Base-by-base conservation (phyloP, 257 asterid species). In the Phtheirospermum japonicum region DNA sequence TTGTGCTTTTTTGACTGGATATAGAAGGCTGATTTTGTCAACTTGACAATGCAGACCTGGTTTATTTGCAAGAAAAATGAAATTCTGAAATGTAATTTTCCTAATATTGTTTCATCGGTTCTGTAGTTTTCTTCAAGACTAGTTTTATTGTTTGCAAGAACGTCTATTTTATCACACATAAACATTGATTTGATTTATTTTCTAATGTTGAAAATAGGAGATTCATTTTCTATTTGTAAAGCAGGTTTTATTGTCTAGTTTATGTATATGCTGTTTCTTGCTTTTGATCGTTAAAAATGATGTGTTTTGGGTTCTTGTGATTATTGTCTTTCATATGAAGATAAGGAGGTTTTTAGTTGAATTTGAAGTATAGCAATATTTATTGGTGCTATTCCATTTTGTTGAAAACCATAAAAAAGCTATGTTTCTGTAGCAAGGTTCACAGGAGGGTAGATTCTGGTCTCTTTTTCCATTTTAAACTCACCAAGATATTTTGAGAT, bases 61-160 rank as follows among this genome's bases (percentile, higher is more conserved):
- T 46, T 63, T 34, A 36, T 57, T 36, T 57, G 55, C 20, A 59
- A 50, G n/a, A n/a, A n/a, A n/a, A n/a, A n/a, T n/a, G n/a, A n/a
- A 18, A 61, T 40, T 18, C 14, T 45, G 49, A n/a, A 43, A 13
- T 19, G 9, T 54, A 28, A 34, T 33, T 17, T 46, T 50, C 12
- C 50, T 23, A 17, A 52, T n/a, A n/a, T 40, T 7, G 19, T 23
- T 42, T 23, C 19, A 12, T n/a, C 37, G 18, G 16, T 40, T 32
- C 19, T 34, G 13, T 39, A 1, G 54, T 61, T 12, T 33, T 46
- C 46, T 3, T 59, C 32, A 5, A 2, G 12, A 14, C 0, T 31
- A 28, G 23, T 13, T 28, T 55, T 32, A 13, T 14, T 48, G 39
- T 31, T 30, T 33, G 6, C 36, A 52, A 10, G 34, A 2, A 19